Percentiles rank a stretch among this genome's conserved stretches.
phyloP scores from a whole-genome alignment of 371 early-diverging fungal species.

The Blakeslea trispora region DNA sequence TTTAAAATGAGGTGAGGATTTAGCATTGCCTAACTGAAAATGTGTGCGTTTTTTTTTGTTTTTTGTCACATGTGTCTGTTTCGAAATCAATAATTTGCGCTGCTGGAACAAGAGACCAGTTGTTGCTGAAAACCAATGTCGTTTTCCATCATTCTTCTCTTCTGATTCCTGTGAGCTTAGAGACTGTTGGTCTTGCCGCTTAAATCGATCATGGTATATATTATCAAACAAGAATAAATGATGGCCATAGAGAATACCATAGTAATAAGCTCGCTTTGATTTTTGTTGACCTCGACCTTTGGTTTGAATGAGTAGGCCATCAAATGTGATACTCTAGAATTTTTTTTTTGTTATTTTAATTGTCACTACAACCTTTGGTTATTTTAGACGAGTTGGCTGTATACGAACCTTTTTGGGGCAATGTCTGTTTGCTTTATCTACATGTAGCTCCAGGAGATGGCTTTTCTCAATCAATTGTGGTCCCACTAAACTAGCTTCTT shows the following conservation, averaged over 20 bases:
- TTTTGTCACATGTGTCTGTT: not conserved
- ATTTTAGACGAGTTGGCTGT: too few species aligned
- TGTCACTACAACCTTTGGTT: too few species aligned
- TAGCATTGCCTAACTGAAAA: not conserved
- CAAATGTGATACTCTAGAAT: slow-evolving; percentile 9
- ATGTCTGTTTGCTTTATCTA: not conserved
- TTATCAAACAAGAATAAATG: slow-evolving; percentile 20
- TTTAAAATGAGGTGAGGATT: slow-evolving; percentile 16
- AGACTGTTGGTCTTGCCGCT: slow-evolving; percentile 4
- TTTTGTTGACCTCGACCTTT: slow-evolving; percentile 1
- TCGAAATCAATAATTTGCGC: slow-evolving; percentile 1
- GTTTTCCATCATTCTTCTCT: not conserved
- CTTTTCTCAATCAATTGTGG: slow-evolving; percentile 21
- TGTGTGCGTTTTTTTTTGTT: not conserved
- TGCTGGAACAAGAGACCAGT: slow-evolving; percentile 13
- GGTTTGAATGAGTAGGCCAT: slow-evolving; percentile 11
- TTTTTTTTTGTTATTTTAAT: too few species aligned
- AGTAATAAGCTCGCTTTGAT: slow-evolving; percentile 7
- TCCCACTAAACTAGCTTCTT: slow-evolving; percentile 7
- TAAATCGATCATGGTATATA: slow-evolving; percentile 6
- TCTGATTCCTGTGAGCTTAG: not conserved
- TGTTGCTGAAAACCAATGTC: slow-evolving; percentile 23
- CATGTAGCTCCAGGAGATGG: slow-evolving; percentile 12
- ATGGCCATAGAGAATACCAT: slow-evolving; percentile 14
- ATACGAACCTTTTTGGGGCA: not conserved